Evolutionary conservation across 208 protist genomes (phyloP).

Genomic region (Vickermania ingenoplastis): DNA sequence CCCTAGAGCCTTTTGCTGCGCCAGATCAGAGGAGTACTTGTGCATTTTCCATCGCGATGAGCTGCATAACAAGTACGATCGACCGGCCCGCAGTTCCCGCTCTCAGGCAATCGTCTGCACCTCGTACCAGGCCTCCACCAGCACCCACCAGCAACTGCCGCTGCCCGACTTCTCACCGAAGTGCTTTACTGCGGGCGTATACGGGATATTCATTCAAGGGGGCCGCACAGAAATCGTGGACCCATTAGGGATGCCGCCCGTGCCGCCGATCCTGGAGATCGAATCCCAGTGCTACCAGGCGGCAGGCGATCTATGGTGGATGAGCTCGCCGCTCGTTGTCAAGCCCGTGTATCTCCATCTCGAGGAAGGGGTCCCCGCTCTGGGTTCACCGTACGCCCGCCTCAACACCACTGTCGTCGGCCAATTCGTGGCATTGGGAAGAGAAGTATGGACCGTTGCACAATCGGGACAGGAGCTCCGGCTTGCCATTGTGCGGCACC

Average conservation of each 20-base stretch:
- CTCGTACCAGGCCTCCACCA: conserved; percentile 37
- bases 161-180: conserved; percentile 43
- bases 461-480: neutral
- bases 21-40: conserved; percentile 39
- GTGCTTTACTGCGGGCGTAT: conserved; percentile 29
- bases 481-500: conserved; percentile 14
- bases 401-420: neutral
- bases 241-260: conserved; percentile 12
- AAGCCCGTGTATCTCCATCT: conserved; percentile 41
- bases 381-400: neutral
- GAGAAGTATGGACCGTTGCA: neutral
- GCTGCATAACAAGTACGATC: conserved; percentile 29
- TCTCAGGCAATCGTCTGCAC: conserved; percentile 41
- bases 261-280: conserved; percentile 11
- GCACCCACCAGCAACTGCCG: conserved; percentile 36
- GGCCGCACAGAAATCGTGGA: neutral
- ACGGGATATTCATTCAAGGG: conserved; percentile 61
- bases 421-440: neutral
- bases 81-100: conserved; percentile 39
- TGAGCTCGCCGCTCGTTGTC: conserved; percentile 54
- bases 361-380: neutral
- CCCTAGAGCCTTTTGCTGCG: neutral
- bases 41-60: conserved; percentile 76
- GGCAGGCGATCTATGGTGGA: conserved; percentile 62
- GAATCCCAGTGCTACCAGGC: conserved; percentile 27